Conservation (phyloP, 176 grass and related monocot species). For the Musa itinerans region DNA sequence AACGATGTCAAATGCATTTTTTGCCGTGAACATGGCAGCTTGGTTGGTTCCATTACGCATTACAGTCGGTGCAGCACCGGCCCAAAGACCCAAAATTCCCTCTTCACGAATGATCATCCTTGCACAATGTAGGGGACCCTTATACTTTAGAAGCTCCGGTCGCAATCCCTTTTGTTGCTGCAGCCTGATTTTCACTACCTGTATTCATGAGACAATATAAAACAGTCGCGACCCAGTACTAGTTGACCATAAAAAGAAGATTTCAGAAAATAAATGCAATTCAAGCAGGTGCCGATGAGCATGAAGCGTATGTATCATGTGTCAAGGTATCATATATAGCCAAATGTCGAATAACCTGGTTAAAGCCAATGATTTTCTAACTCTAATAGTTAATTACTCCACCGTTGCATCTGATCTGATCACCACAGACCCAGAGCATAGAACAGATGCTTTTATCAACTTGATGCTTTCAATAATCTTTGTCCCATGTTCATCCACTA, state of each 20-base stretch:
- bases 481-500: background rate
- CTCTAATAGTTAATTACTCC: background rate
- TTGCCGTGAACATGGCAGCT: slow-evolving; percentile 94
- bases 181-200: slow-evolving; percentile 19
- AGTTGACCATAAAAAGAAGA: background rate
- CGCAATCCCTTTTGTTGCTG: slow-evolving; percentile 14
- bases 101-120: slow-evolving; percentile 15
- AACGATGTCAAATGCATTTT: slow-evolving; percentile 74
- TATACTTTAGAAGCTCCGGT: slow-evolving; percentile 14
- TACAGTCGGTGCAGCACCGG: slow-evolving; percentile 11
- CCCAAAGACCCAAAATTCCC: slow-evolving; percentile 18
- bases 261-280: background rate
- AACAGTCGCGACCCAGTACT: background rate
- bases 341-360: background rate
- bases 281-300: background rate
- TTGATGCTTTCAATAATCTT: background rate
- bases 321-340: background rate
- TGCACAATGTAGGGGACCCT: slow-evolving; percentile 14
- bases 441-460: background rate
- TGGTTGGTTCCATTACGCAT: slow-evolving; percentile 97
- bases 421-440: background rate
- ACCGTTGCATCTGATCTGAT: background rate
- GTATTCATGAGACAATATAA: background rate
- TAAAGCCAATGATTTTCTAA: background rate
- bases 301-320: background rate